Conservation (phyloP, 2,329 filamentous ascomycete species). For the Cordyceps tenuipes region DNA sequence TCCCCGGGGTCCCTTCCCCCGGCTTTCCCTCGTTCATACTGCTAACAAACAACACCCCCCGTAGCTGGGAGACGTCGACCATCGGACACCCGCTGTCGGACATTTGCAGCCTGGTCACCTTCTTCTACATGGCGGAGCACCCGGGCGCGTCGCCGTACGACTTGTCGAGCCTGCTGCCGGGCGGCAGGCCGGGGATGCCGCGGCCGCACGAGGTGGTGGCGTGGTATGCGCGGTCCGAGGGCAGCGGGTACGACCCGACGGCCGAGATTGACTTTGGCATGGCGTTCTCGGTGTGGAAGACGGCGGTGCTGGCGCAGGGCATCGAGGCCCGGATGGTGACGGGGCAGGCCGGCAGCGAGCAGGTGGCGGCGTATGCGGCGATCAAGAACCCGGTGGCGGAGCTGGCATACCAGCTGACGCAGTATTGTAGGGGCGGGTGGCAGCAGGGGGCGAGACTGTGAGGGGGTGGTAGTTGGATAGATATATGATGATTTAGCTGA, state of each 20-base stretch:
- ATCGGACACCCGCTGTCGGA: slow-evolving; percentile 82
- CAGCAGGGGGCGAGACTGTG: slow-evolving; percentile 21
- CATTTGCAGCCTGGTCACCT: slow-evolving; percentile 56
- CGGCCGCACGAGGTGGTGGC: slow-evolving; percentile 30
- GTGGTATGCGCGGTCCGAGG: slow-evolving; percentile 28
- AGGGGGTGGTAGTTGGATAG: neutral
- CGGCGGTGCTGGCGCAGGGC: slow-evolving; percentile 65
- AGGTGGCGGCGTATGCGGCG: slow-evolving; percentile 64
- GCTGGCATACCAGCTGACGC: slow-evolving; percentile 68
- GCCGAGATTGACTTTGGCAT: slow-evolving; percentile 53
- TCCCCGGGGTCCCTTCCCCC: too few relatives aligned
- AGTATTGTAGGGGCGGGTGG: slow-evolving; percentile 25
- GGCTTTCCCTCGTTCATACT: too few relatives aligned
- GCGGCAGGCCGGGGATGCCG: slow-evolving; percentile 55
- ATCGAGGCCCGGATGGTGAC: slow-evolving; percentile 82
- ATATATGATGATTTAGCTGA: neutral
- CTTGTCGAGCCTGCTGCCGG: slow-evolving; percentile 46
- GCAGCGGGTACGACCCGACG: slow-evolving; percentile 62
- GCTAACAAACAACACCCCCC: slow-evolving; percentile 13
- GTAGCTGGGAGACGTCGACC: slow-evolving; percentile 82
- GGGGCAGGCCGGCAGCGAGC: slow-evolving; percentile 80
- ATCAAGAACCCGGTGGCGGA: slow-evolving; percentile 66
- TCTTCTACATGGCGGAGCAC: slow-evolving; percentile 15
- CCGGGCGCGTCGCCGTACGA: slow-evolving; percentile 6
- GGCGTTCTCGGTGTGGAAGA: slow-evolving; percentile 54